Base-by-base conservation (phyloP, 2,329 filamentous ascomycete genomes). In the Diaporthe ilicicola region DNA sequence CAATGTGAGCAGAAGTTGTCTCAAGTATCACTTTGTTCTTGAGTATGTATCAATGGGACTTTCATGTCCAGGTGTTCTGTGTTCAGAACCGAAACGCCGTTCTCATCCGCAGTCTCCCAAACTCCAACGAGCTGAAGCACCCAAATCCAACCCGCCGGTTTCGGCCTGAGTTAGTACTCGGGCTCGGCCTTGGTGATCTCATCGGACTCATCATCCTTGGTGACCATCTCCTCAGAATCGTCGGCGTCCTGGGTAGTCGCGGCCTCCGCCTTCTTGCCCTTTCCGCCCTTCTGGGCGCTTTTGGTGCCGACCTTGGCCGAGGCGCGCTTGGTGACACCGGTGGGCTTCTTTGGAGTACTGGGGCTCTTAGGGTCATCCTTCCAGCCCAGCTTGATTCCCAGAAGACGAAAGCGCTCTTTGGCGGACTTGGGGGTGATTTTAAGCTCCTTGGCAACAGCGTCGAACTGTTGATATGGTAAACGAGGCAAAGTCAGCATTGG, bases 331-430 rank as follows among this genome's bases (percentile, higher is more conserved):
- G 59, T 62, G 59, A 72, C 67, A 61, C 66, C 69, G 12, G 34
- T 46, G 29, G 64, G 19, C 29, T 70, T 66, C 61, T 69, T 62
- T 1, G 67, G 70, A 15, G 61, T 70, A 27, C 12, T 6, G 6
- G 62, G 46, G 29, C 13, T 17, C 8, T 29, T 46, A 19, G 13
- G 46, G 22, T 37, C 56, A 10, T 29, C 51, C 15, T 70, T 70
- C 61, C 61, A 68, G 37, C 62, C 68, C 48, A 72, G 72, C 59
- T 74, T 74, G 51, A 61, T 53, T 2, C 69, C 61, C 4, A 76
- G 39, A 8, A 73, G 27, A 19, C 73, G 68, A 66, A 72, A 76
- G 56, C 75, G 74, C 66, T 74, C 74, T 22, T 37, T 65, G 42
- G 73, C 62, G 3, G 66, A 68, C 50, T 73, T 71, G 7, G 34